A percentile compares a stretch with the other conserved stretches of the same genome.
Conservation (phyloP, 129 eudicot genomes). For the Heracleum sosnowskyi region DNA sequence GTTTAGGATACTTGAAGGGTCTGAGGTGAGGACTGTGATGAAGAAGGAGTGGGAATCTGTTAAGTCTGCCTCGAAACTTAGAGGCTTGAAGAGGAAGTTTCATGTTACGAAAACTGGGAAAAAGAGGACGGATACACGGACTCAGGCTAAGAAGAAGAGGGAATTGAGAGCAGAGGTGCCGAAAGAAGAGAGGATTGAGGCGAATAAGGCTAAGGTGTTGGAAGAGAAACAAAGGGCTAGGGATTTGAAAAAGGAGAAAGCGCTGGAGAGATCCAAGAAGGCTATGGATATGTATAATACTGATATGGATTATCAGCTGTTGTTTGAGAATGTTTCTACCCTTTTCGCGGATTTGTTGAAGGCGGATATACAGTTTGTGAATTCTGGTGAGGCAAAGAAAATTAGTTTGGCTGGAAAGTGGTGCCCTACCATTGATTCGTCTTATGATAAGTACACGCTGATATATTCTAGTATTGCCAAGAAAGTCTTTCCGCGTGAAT, state of each 20-base stretch:
- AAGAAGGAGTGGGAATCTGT: too few relatives aligned
- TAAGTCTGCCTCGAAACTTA: too few relatives aligned
- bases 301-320: slow-evolving; percentile 24
- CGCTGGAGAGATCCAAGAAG: slow-evolving; percentile 18
- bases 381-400: slow-evolving; percentile 18
- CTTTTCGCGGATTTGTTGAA: slow-evolving; percentile 37
- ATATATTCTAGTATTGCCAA: slow-evolving; percentile 48
- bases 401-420: slow-evolving; percentile 49
- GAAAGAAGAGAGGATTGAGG: slow-evolving; percentile 14
- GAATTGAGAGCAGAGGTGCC: neutral
- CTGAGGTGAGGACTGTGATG: too few relatives aligned
- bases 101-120: too few relatives aligned
- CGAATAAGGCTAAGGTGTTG: too few relatives aligned
- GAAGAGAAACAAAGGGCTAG: slow-evolving; percentile 26
- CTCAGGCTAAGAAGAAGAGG: neutral
- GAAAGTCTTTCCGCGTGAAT: slow-evolving; percentile 29
- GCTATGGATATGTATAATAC: slow-evolving; percentile 22
- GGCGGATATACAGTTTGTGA: slow-evolving; percentile 27
- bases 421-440: slow-evolving; percentile 41
- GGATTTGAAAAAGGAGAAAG: slow-evolving; percentile 23
- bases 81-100: too few relatives aligned
- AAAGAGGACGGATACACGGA: neutral
- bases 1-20: too few relatives aligned
- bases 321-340: slow-evolving; percentile 36
- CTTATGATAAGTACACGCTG: slow-evolving; percentile 41